Base-by-base conservation (phyloP, 164 flowering plant genomes). In the Stephania cephalantha region DNA sequence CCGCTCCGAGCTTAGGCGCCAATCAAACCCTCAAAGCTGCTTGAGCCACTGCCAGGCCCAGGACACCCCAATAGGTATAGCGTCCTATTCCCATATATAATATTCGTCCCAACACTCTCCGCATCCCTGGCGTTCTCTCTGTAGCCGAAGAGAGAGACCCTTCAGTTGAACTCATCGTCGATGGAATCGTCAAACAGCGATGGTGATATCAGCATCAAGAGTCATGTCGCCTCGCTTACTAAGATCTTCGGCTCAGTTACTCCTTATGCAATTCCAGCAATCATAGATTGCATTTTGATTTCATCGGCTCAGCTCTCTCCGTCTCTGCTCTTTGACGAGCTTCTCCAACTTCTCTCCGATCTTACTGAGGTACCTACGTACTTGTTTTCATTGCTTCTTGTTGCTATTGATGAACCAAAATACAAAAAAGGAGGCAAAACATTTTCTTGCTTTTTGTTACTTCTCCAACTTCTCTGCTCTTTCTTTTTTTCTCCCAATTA, bases 231-330 rank as follows among this genome's bases (percentile, higher is more conserved):
- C 69, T 81, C 92, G 20, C 84, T 94, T 13, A 80, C 78, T 6
- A 81, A 81, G 63, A 88, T 92, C 80, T 85, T 95, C 79, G 71
- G 81, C 58, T 68, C 73, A 66, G 89, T 93, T 46, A 93, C 94
- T 25, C 79, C 88, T 67, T 74, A 83, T 5, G 94, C 97, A 3
- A 75, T 95, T 69, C 91, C 97, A 35, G 81, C 87, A 53, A 77
- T 93, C 78, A 48, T 95, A 48, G 97, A 95, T 76, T 95, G 97
- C 80, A 73, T 93, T 58, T 70, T 93, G 72, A 74, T 86, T 71
- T 88, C 91, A 4, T 88, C 91, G 3, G 84, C 94, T 13, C 79
- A 75, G 30, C 67, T 83, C 30, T 82, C 92, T 80, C 85, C 93
- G 1, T 79, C 88, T 10, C 58, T 82, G 2, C 88, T 95, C 63